Percentiles rank a stretch among this genome's conserved stretches.
phyloP scores from a whole-genome alignment of 768 basidiomycete genomes.

The Boletus pseudopeckii region DNA sequence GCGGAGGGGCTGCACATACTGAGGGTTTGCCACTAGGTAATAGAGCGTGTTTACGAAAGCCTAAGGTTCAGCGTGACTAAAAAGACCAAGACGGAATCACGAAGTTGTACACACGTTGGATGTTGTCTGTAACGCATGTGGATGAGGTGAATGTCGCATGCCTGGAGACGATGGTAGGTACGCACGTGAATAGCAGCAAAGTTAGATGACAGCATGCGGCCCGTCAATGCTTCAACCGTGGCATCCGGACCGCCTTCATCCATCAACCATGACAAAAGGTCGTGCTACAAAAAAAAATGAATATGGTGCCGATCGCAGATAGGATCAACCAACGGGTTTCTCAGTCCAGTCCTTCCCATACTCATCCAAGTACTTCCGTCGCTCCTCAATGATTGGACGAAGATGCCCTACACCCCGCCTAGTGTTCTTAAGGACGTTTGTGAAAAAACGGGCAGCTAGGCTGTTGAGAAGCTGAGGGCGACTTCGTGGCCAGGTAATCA shows the following conservation, averaged over 20 bases:
- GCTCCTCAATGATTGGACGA: conserved; percentile 31
- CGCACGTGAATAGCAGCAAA: conserved; percentile 25
- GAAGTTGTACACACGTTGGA: not conserved
- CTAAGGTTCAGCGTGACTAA: not conserved
- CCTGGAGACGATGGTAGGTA: not conserved
- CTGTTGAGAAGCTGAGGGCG: conserved; percentile 2
- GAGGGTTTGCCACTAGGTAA: not conserved
- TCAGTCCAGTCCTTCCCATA: conserved; percentile 28
- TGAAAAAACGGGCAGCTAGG: conserved; percentile 14
- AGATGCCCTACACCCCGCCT: conserved; percentile 11
- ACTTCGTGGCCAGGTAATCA: not conserved
- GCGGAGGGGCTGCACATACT: conserved; percentile 24
- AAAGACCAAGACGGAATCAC: too few species aligned
- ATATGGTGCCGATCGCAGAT: not conserved
- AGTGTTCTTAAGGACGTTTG: not conserved
- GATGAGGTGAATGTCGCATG: not conserved
- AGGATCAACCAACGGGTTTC: conserved; percentile 29
- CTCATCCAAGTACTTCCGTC: conserved; percentile 19
- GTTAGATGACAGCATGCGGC: conserved; percentile 1
- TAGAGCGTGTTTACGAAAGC: not conserved
- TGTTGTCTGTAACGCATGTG: not conserved
- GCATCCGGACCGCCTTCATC: not conserved
- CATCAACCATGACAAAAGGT: conserved; percentile 22
- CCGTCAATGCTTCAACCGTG: conserved; percentile 10
- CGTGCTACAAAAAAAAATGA: conserved; percentile 20